Evolutionary conservation across 75 land plant species (phyloP).

Genomic region (Picea sitchensis): DNA sequence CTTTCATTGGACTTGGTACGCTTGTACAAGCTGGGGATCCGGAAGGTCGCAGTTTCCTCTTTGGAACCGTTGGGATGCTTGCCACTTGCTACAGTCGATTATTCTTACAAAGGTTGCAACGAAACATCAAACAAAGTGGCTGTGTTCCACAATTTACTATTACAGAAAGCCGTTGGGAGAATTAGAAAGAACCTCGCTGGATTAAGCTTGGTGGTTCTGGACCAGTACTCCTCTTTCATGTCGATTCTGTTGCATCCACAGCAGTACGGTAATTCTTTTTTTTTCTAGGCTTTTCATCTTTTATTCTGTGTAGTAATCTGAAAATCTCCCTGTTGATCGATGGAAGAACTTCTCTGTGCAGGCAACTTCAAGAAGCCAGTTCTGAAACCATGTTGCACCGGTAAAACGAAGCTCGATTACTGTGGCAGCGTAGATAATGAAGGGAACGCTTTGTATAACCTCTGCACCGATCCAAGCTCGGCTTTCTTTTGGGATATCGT

Average conservation of each 20-base stretch:
- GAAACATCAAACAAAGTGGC: slow-evolving; percentile 11
- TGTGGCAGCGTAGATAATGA: slow-evolving; percentile 31
- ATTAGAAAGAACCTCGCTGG: slow-evolving; percentile 8
- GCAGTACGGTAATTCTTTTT: no score
- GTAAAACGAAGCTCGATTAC: background rate
- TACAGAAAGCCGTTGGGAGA: slow-evolving; percentile 19
- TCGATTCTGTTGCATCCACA: no score
- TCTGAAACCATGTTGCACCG: slow-evolving; percentile 49
- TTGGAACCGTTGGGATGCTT: slow-evolving; percentile 50
- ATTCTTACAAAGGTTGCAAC: slow-evolving; percentile 23
- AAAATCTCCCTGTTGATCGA: no score
- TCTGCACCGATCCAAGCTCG: slow-evolving; percentile 32
- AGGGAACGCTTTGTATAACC: slow-evolving; percentile 24
- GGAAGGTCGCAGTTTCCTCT: slow-evolving; percentile 30
- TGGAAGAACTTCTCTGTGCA: no score
- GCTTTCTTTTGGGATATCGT: slow-evolving; percentile 47
- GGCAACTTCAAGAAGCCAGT: slow-evolving; percentile 1
- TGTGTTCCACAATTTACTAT: slow-evolving; percentile 22
- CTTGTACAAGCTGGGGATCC: slow-evolving; percentile 31
- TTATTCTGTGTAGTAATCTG: no score
- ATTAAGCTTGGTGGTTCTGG: no score
- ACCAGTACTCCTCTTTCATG: no score
- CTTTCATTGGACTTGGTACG: slow-evolving; percentile 23
- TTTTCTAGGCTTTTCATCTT: no score
- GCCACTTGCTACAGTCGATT: slow-evolving; percentile 21